phyloP scores from a whole-genome alignment of 2,329 filamentous ascomycete species.

The Trichoderma sp. region DNA sequence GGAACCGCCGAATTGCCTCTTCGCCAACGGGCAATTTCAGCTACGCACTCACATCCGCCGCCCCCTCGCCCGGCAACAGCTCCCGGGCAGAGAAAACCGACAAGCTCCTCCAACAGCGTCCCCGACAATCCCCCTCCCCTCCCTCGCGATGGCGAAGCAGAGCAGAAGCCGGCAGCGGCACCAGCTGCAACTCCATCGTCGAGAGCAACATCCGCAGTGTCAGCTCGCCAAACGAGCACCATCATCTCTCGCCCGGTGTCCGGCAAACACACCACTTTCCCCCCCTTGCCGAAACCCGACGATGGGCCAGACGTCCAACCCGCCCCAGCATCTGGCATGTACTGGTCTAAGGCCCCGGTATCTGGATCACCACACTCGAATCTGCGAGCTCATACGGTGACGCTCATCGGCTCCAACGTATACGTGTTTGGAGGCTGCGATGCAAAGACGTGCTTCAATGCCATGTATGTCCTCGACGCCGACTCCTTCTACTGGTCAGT shows the following conservation, averaged over 20 bases:
- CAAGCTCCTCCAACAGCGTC: constrained; percentile 37
- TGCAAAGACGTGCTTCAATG: constrained; percentile 64
- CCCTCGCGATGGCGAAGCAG: constrained; percentile 20
- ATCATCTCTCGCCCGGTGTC: constrained; percentile 31
- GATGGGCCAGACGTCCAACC: constrained; percentile 58
- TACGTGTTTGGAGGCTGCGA: constrained; percentile 70
- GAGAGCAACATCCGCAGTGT: constrained; percentile 26
- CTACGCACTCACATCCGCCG: constrained; percentile 35
- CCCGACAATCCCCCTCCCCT: constrained; percentile 36
- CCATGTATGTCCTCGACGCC: constrained; percentile 66
- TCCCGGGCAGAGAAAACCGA: constrained; percentile 28
- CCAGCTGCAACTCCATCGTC: constrained; percentile 15
- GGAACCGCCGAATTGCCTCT: constrained; percentile 49
- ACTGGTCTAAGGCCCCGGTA: constrained; percentile 65
- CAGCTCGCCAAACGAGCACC: constrained; percentile 21
- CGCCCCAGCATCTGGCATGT: constrained; percentile 68
- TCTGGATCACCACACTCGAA: constrained; percentile 60
- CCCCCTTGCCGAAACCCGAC: constrained; percentile 54
- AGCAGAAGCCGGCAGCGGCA: constrained; percentile 13
- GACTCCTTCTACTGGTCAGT: constrained; percentile 68
- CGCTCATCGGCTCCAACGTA: constrained; percentile 63
- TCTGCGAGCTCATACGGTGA: constrained; percentile 64
- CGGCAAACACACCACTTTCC: constrained; percentile 49
- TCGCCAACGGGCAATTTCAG: constrained; percentile 54
- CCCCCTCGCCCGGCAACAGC: constrained; percentile 29